Percentiles rank a stretch among this genome's conserved stretches.
Conservation (phyloP, 805 yeast species). For the Starmerella roubikii region DNA sequence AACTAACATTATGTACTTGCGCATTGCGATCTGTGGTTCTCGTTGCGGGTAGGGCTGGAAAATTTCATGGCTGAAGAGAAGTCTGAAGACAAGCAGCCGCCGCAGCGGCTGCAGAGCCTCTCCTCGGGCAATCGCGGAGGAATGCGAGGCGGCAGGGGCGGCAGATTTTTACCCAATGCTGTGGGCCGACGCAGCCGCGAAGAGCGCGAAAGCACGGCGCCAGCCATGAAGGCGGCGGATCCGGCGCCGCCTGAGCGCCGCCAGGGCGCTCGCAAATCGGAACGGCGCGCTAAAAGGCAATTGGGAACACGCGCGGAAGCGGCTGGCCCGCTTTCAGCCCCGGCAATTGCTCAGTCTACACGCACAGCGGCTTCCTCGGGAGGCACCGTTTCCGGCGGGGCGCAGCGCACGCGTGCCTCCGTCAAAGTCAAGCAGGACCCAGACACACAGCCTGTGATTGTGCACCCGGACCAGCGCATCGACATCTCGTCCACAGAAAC, state of each 20-base stretch:
- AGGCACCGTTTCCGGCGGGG: not conserved
- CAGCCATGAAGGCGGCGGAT: conserved; percentile 31
- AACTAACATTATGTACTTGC: no score
- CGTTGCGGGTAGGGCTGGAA: no score
- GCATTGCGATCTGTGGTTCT: no score
- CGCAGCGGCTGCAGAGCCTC: conserved; percentile 15
- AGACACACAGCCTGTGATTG: not conserved
- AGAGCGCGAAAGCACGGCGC: conserved; percentile 69
- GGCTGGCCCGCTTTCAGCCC: conserved; percentile 28
- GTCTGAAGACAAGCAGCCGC: conserved; percentile 5
- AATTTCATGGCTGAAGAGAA: conserved; percentile 2
- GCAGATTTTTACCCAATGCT: conserved; percentile 62
- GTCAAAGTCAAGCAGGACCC: conserved; percentile 10
- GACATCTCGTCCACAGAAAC: conserved; percentile 6
- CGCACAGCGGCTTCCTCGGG: not conserved
- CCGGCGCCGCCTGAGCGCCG: conserved; percentile 9
- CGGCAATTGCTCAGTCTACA: conserved; percentile 18
- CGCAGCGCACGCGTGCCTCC: not conserved
- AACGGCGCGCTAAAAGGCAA: conserved; percentile 13
- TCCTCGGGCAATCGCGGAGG: conserved; percentile 13
- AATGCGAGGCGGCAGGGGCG: conserved; percentile 9
- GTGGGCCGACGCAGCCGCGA: conserved; percentile 75
- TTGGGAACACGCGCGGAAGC: conserved; percentile 22
- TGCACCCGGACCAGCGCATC: conserved; percentile 1
- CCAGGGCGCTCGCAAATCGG: conserved; percentile 6